These are phyloP conservation scores for Solanum infundibuliforme DNA, from an alignment of 257 asterid species.

Conservation along the genomic window DNA sequence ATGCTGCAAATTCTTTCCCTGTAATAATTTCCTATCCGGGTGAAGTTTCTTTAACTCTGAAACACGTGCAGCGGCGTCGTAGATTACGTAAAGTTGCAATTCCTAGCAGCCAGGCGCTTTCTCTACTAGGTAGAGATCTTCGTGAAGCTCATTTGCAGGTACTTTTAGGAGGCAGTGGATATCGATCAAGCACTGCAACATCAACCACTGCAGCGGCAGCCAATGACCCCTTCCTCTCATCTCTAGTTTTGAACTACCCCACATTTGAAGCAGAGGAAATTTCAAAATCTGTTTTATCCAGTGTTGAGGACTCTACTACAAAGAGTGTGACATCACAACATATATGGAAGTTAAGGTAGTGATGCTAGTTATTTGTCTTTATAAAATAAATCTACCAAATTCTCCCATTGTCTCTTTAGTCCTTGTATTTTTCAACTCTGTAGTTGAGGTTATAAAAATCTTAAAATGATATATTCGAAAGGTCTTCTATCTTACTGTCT, in stretches of 20 bases:
- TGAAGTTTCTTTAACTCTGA: conserved; percentile 34
- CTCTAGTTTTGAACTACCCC: conserved; percentile 51
- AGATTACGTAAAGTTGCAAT: conserved; percentile 58
- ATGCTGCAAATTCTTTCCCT: not conserved
- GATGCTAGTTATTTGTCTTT: not conserved
- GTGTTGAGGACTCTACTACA: conserved; percentile 42
- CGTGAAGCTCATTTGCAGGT: conserved; percentile 81
- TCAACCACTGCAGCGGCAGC: conserved; percentile 28
- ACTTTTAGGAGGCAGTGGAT: conserved; percentile 62
- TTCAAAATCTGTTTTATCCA: conserved; percentile 55
- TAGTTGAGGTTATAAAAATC: not conserved
- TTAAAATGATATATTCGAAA: not conserved
- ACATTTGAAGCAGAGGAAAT: conserved; percentile 58
- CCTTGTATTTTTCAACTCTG: not conserved
- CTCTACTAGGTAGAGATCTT: conserved; percentile 72
- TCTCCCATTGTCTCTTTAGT: not conserved
- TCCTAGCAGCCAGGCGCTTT: conserved; percentile 64
- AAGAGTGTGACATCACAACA: conserved; percentile 26
- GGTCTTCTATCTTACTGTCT: not conserved
- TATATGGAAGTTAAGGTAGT: conserved; percentile 67
- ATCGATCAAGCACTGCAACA: conserved; percentile 37
- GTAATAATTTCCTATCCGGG: not conserved
- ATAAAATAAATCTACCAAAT: not conserved
- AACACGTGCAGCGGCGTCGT: conserved; percentile 58
- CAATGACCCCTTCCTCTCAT: conserved; percentile 53